Base-by-base conservation (phyloP, 164 flowering plant species). In the Nymphaea thermarum region DNA sequence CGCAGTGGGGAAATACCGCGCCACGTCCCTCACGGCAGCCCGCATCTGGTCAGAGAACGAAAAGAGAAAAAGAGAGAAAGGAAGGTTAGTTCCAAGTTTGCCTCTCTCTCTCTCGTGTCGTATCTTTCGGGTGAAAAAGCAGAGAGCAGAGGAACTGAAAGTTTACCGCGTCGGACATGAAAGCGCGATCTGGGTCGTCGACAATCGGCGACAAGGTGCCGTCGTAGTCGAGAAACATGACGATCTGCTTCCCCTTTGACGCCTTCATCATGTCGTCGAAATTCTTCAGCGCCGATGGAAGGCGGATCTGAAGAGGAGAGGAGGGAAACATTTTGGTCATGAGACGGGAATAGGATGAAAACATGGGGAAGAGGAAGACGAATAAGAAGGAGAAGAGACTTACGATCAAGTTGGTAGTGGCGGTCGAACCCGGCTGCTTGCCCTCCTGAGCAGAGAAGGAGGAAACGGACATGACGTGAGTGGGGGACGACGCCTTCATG, bases 181-280 rank as follows among this genome's bases (percentile, higher is more conserved):
- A 86, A 71, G 97, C 97, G 16, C 79, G 85, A 74, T 91, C 96
- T 3, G 97, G 96, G 75, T 91, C 89, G 0, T 83, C 89, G 1
- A 91, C 97, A 6, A 91, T 91, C 0, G 97, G 97, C 2, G 96
- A 89, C 3, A 92, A 87, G 0, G 98, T 92, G 6, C 98, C 98
- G 44, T 92, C 98, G 44, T 92, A 92, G 67, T 92, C 98, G 10
- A 92, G 65, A 59, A 92, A 92, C 93, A 92, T 83, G 2, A 85
- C 95, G 4, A 92, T 86, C 69, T 86, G 86, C 66, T 92, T 92
- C 55, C 95, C 96, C 62, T 82, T 82, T 4, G 95, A 80, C 57
- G 85, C 87, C 11, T 67, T 83, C 2, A 71, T 79, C 25, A 92
- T 88, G 66, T 87, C 79, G 61, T 86, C 91, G 68, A 90, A 92